phyloP scores from a whole-genome alignment of 2,329 filamentous ascomycete genomes.

The Colletotrichum liaoningense region DNA sequence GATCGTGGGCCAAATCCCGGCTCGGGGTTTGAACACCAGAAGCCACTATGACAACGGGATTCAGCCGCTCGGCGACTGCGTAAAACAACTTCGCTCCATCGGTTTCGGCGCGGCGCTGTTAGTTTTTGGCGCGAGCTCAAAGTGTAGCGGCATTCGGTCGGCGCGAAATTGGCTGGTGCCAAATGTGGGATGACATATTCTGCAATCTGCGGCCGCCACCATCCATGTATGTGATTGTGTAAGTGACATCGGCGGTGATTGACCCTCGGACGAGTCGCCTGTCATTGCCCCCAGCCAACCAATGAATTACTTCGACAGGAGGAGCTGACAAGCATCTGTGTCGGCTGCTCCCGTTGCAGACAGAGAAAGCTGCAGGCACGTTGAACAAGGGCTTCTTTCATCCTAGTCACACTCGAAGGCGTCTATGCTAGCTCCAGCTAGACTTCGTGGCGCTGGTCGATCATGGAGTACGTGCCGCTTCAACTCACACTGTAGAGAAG shows the following conservation, averaged over 20 bases:
- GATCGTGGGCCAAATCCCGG: conserved; percentile 27
- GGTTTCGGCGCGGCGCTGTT: background rate
- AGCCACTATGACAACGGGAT: background rate
- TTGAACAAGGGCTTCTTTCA: background rate
- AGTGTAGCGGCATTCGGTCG: background rate
- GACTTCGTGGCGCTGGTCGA: background rate
- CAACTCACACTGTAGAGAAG: background rate
- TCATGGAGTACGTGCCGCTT: background rate
- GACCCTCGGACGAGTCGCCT: background rate
- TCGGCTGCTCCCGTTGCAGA: background rate
- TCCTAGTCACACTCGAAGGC: background rate
- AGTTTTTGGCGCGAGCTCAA: background rate
- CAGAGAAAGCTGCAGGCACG: background rate
- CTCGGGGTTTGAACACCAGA: conserved; percentile 29
- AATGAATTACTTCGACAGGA: background rate
- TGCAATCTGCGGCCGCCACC: too few relatives aligned
- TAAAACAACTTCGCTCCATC: background rate
- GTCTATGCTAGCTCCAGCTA: background rate
- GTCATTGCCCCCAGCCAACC: background rate
- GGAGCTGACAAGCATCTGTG: background rate
- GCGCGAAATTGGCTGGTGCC: background rate
- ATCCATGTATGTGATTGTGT: background rate
- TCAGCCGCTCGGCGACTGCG: background rate
- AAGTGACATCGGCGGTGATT: background rate
- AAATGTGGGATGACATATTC: background rate